phyloP scores from a whole-genome alignment of 345 rosid genomes.

The Noccaea bulbosa region DNA sequence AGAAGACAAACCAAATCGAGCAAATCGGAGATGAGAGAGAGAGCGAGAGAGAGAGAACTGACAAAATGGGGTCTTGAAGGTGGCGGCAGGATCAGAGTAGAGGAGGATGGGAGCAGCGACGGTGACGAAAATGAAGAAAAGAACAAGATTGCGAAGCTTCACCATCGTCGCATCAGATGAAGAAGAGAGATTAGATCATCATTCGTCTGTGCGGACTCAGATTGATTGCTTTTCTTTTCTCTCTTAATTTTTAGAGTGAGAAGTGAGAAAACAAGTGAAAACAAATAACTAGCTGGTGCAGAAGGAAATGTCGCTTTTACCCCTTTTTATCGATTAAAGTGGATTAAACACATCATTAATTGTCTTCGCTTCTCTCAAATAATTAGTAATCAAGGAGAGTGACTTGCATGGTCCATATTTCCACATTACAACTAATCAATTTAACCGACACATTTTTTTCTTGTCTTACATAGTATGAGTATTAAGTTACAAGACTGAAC shows the following conservation, averaged over 20 bases:
- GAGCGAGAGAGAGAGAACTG: constrained; percentile 12
- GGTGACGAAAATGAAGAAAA: constrained; percentile 63
- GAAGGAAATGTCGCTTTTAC: constrained; percentile 7
- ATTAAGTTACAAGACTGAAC: too few species aligned
- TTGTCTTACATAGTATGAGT: too few species aligned
- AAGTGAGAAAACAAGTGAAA: not conserved
- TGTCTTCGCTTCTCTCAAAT: not conserved
- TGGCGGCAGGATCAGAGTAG: constrained; percentile 57
- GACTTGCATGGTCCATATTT: constrained; percentile 5
- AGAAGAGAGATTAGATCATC: constrained; percentile 16
- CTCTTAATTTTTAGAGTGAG: not conserved
- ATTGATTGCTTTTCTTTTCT: not conserved
- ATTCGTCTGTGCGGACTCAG: not conserved
- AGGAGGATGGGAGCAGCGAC: constrained; percentile 81
- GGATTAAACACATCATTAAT: not conserved
- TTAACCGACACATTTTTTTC: constrained; percentile 15
- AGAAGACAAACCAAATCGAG: constrained; percentile 6
- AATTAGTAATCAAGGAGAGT: not conserved
- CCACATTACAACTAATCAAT: constrained; percentile 4
- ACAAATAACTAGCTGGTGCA: constrained; percentile 7
- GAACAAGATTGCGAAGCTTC: constrained; percentile 72
- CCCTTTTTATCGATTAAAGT: not conserved
- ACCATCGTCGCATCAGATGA: constrained; percentile 41
- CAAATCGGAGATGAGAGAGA: constrained; percentile 18
- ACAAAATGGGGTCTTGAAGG: constrained; percentile 59